Base-by-base conservation (phyloP, 106 monocot genomes). In the Gastrodia elata region DNA sequence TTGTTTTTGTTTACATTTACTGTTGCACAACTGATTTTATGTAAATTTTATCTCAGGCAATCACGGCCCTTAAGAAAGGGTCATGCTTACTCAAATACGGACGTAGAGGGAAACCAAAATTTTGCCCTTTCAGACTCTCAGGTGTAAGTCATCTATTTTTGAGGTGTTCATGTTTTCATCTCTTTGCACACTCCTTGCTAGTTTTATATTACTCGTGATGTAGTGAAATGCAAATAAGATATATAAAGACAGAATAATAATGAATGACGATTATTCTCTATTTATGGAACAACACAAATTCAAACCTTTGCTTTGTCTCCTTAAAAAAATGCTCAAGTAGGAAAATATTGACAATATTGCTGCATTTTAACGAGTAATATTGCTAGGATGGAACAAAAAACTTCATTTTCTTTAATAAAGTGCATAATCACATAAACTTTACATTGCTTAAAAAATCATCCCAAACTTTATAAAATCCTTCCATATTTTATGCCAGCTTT, bases 51-150 rank as follows among this genome's bases (percentile, higher is more conserved):
- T 34, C 67, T 69, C 40, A 69, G 69, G 69, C 69, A 69, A 69
- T 69, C 41, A 69, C 40, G 9, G 25, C 69, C 13, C 69, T 69
- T 25, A 69, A 69, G 9, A 69, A 69, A 22, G 69, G 69, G 69
- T 69, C 69, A 40, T 69, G 69, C 41, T 69, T 69, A 40, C 69
- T 69, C 26, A 69, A 69, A 69, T 69, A 69, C 11, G 69, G 69
- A 40, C 69, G 69, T 7, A 69, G 90, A 77, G 90, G 90, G 39
- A 90, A 90, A 73, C 90, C 90, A 71, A 90, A 90, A 14, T 90
- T 90, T 70, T 90, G 90, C 46, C 90, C 90, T 38, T 87, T 90
- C 52, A 86, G 90, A 76, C 90, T 90, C 73, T 82, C 90, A 58
- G 82, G 82, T 87, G 90, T 90, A 84, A 75, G 83, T 77, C 56